phyloP scores from a whole-genome alignment of 805 yeast genomes.

The Wickerhamiella kurtzmanii region DNA sequence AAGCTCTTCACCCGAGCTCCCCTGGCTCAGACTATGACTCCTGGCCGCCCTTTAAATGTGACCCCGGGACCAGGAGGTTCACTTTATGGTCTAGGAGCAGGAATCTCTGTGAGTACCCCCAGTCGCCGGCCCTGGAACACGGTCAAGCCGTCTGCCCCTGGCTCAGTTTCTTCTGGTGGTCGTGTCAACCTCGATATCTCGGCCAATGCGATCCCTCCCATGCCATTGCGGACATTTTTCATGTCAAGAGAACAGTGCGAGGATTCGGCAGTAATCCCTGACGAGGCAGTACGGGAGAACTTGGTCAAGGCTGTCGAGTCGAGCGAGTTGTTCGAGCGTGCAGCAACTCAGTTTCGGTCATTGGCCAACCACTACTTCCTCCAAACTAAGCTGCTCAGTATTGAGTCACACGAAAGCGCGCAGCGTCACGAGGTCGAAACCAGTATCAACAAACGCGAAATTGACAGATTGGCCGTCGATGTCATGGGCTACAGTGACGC shows the following conservation, averaged over 20 bases:
- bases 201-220: slow-evolving; percentile 9
- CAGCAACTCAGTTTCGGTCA: slow-evolving; percentile 18
- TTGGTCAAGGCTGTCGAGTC: slow-evolving; percentile 16
- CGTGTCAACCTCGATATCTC: background rate
- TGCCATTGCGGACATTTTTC: slow-evolving; percentile 18
- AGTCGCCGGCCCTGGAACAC: background rate
- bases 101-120: background rate
- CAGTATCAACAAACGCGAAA: slow-evolving; percentile 33
- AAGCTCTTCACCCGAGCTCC: background rate
- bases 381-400: slow-evolving; percentile 30
- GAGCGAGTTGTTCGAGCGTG: slow-evolving; percentile 14
- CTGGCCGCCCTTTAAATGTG: background rate
- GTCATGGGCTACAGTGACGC: slow-evolving; percentile 24
- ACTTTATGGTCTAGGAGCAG: background rate
- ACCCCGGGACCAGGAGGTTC: background rate
- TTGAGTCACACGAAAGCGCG: slow-evolving; percentile 32
- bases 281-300: slow-evolving; percentile 5
- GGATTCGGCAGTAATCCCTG: slow-evolving; percentile 5
- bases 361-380: slow-evolving; percentile 19
- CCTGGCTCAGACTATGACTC: background rate
- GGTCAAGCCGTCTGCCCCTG: background rate
- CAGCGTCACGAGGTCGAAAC: slow-evolving; percentile 38
- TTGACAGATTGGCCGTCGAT: slow-evolving; percentile 32
- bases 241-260: slow-evolving; percentile 14
- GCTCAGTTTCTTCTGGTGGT: background rate